Base-by-base conservation (phyloP, 1,284 basidiomycete genomes). In the Trametes sp. region DNA sequence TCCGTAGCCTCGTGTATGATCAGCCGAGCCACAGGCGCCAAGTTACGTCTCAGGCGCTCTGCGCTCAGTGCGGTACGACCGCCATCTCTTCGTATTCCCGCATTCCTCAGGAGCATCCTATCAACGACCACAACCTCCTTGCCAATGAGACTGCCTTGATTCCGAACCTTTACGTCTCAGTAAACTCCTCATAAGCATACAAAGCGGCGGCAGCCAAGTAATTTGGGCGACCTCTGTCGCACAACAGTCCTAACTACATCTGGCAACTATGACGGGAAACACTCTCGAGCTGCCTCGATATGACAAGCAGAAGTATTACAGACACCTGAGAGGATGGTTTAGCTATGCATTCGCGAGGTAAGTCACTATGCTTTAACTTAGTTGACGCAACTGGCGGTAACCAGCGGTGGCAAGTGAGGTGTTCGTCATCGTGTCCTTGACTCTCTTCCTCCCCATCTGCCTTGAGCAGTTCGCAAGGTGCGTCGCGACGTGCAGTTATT, bases 391-490 rank as follows among this genome's bases (percentile, higher is more conserved):
- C 11, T 16, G 16, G 8, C 33, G n/a, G n/a, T n/a, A 48, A 36
- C 48, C 13, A 26, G 21, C 14, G 19, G 21, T 31, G 21, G n/a
- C n/a, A 13, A 93, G 91, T 74, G 92, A 93, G 74, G 92, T 92
- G 2, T 94, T 93, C 68, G 91, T 91, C 21, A 87, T 93, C 36
- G 91, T 92, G 6, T 92, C 89, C 0, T 76, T 93, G 73, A 92
- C 89, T 0, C 79, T 93, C n/a, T 93, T 93, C 69, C 80, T 93
- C 1, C 92, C 92, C 1, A 91, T 94, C 66, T 92, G 89, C 69
- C 78, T 94, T 10, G 92, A 94, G 69, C 92, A 94, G 74, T 93
- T 93, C 63, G 91, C 92, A 1, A 61, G 74, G 74, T 74, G 44
- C 13, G 71, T 62, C n/a, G 66, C 54, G 10, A 14, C 49, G 21